Base-by-base conservation (phyloP, 2,329 filamentous ascomycete genomes). In the Aspergillus oerlinghausenensis region DNA sequence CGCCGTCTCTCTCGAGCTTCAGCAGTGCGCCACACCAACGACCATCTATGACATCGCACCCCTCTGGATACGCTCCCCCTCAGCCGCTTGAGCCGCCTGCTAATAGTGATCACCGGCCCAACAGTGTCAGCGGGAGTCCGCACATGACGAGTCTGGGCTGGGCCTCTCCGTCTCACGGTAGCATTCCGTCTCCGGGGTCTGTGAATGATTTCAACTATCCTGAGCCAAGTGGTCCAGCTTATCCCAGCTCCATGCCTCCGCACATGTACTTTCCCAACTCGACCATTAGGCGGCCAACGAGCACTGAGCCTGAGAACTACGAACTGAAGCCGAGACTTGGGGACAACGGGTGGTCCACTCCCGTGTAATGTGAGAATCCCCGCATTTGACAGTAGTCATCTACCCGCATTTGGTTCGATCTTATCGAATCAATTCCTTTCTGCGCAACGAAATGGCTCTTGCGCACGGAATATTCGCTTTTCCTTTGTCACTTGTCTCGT, bases 101-200 rank as follows among this genome's bases (percentile, higher is more conserved):
- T 26, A 92, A 85, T 72, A 83, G 90, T 60, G 90, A 93, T 70
- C 87, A 89, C 57, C 86, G 88, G 65, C 80, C 84, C 2, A 85
- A 83, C 51, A 96, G 90, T 70, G 87, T 84, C n/a, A 85, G 80
- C 55, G 89, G 89, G 53, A 96, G 92, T 73, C 92, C 93, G 51
- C 92, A 97, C 73, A 90, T 96, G 85, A 76, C 78, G 60, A 86
- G 82, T 59, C 82, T 90, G 60, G 89, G 90, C 54, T 97, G 93
- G 92, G 89, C 91, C 63, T 95, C 92, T 4, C 92, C 92, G 3
- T 85, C 87, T 2, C 89, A 92, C 63, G 84, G 85, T 61, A 82
- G 83, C 32, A 85, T 91, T 63, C 85, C 88, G 9, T 88, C 88
- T 8, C 88, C 92, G 48, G 84, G 82, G 48, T 85, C 83, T 17